Evolutionary conservation across 2,329 filamentous ascomycete species (phyloP).

Genomic region (Exophiala bonariae): DNA sequence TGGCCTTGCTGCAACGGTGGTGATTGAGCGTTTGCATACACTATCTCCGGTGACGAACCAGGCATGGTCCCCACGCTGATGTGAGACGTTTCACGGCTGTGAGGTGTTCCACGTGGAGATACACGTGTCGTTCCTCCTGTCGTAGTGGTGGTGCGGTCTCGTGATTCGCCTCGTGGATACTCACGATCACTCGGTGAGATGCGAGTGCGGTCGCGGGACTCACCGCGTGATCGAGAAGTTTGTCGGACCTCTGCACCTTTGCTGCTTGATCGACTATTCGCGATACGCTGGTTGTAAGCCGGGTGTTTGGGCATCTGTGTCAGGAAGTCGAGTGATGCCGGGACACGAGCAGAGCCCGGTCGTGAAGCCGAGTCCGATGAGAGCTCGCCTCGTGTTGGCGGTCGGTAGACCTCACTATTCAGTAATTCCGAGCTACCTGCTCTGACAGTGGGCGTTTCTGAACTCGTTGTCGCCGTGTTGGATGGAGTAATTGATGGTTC

Average conservation of each 20-base stretch:
- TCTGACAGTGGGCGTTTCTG: conserved; percentile 53
- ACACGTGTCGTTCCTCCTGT: conserved; percentile 3
- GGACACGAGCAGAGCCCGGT: conserved; percentile 17
- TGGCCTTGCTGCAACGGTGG: conserved; percentile 19
- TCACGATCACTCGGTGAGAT: conserved; percentile 2
- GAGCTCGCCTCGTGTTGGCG: conserved; percentile 30
- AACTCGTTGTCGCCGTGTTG: conserved; percentile 51
- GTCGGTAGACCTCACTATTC: conserved; percentile 38
- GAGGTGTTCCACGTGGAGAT: conserved; percentile 15
- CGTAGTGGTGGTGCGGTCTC: conserved; percentile 1
- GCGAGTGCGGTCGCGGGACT: conserved; percentile 31
- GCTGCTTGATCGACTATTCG: conserved; percentile 43
- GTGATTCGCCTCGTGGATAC: conserved; percentile 2
- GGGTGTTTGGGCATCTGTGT: conserved; percentile 27
- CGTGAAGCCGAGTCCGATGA: neutral
- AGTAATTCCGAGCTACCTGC: conserved; percentile 50
- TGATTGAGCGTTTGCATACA: conserved; percentile 15
- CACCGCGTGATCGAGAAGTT: conserved; percentile 58
- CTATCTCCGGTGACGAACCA: conserved; percentile 10
- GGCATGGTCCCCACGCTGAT: conserved; percentile 12
- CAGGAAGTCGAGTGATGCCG: conserved; percentile 19
- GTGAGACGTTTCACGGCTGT: conserved; percentile 3
- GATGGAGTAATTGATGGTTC: conserved; percentile 79
- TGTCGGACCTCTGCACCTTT: conserved; percentile 36
- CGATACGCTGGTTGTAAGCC: conserved; percentile 24